Evolutionary conservation across 2,329 filamentous ascomycete species (phyloP), one percentile per base, ranked within the genome.

Genomic region (Colletotrichum sp.): DNA sequence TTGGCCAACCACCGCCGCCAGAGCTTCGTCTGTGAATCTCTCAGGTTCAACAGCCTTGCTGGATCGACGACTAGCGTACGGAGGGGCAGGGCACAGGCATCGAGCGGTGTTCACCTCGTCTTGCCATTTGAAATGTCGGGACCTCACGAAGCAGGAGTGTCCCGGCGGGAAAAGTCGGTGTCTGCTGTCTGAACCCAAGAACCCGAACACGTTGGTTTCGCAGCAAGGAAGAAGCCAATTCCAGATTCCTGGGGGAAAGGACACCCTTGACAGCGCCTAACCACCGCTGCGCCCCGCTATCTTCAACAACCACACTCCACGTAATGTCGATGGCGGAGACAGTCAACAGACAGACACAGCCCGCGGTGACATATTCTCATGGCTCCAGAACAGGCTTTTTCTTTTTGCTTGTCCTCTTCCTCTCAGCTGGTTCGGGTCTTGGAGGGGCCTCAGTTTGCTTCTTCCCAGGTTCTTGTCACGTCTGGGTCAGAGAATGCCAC

Each of bases 131-230:
- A 68, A 34, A 68, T 58, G 38, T 52, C 36, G 56, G 67, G 56
- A 30, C 48, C 24, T 55, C 61, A 55, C n/a, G 24, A 32, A 74
- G 67, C 61, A 71, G 72, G 72, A 66, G 14, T 74, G 72, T 32
- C 72, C 72, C 30, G 10, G 72, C 61, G 36, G 36, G 48, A 74
- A 74, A 74, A 66, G 68, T 70, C 72, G 72, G 72, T 74, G 72
- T 74, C 72, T 66, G 62, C n/a, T 38, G 30, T 43, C 59, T 66
- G 52, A 62, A 32, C 52, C 61, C 58, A 14, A 26, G 52, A 70
- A n/a, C 52, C 68, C 28, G 69, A 66, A 71, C 68, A 74, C 36
- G 72, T 74, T 66, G 61, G 32, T 73, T 66, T 66, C 38, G 52
- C n/a, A 71, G 14, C 69, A 74, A 55, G 72, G 72, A 71, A 74